Evolutionary conservation across 2,329 filamentous ascomycete genomes (phyloP).

Genomic region (Thermoascus crustaceus): DNA sequence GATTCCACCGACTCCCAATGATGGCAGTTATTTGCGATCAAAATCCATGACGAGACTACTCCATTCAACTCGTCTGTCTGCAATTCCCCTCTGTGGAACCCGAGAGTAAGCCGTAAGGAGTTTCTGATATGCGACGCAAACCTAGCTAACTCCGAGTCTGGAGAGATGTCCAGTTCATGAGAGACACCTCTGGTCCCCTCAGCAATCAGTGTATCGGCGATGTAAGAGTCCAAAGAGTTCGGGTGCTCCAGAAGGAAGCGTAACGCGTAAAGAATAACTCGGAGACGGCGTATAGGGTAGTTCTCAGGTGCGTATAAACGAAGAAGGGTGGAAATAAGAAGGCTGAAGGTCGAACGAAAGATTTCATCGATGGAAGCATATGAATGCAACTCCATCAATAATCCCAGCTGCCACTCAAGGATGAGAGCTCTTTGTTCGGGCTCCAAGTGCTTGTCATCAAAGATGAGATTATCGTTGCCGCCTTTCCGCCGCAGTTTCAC

Average conservation of each 20-base stretch:
- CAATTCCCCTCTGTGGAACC: conserved; percentile 27
- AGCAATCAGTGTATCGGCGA: conserved; percentile 19
- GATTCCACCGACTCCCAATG: conserved; percentile 35
- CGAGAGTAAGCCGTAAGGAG: conserved; percentile 27
- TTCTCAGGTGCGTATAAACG: conserved; percentile 21
- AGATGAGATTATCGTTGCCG: conserved; percentile 18
- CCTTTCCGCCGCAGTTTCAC: conserved; percentile 25
- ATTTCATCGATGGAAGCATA: conserved; percentile 19
- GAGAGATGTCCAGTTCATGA: conserved; percentile 8
- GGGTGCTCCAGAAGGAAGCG: conserved; percentile 28
- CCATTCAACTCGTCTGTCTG: conserved; percentile 18
- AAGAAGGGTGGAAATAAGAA: conserved; percentile 24
- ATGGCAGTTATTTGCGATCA: conserved; percentile 37
- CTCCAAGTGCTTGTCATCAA: conserved; percentile 23
- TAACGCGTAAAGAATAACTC: conserved; percentile 27
- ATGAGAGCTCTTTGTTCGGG: conserved; percentile 21
- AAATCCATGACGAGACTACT: conserved; percentile 28
- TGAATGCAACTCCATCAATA: conserved; percentile 24
- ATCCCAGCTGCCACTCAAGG: conserved; percentile 31
- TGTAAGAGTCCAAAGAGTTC: conserved; percentile 16
- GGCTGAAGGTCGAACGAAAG: conserved; percentile 20
- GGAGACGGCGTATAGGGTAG: conserved; percentile 31
- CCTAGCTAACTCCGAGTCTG: conserved; percentile 20
- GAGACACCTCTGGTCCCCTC: conserved; percentile 18
- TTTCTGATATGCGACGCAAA: conserved; percentile 24